Evolutionary conservation across 345 rosid genomes (phyloP), one percentile per base, ranked within the genome.

Genomic region (Dipteronia sinensis): DNA sequence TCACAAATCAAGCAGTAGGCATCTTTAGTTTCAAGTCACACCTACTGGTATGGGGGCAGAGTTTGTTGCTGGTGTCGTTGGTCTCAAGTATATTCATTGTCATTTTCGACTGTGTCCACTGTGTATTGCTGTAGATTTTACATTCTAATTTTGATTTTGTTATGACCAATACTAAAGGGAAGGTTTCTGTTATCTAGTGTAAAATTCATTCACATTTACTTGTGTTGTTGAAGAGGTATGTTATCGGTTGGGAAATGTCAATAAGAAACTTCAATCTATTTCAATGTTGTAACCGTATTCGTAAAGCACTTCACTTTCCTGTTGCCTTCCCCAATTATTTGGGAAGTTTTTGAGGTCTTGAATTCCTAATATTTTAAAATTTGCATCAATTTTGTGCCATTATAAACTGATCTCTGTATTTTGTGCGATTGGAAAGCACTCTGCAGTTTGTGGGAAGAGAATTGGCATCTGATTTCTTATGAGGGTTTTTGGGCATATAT

Each of bases 91-190:
- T 62, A 67, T 10, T 76, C 67, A 31, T 51, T 64, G 4, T 75
- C 79, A 62, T 72, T 70, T 76, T 78, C 51, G 51, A 34, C 34
- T 31, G 34, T 31, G 34, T 31, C 34, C 5, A 51, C 64, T 63
- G 72, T 81, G 81, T 81, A 79, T 67, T 79, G 25, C 77, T 78
- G 77, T 77, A 71, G 75, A 67, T 53, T 83, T 67, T 19, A 55
- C 47, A 67, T 65, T 77, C 66, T 31, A 79, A 46, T 83, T 75
- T 65, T 78, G 38, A 77, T 79, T 80, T 82, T 83, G 82, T 67
- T 59, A 44, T 83, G 70, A 71, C 22, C n/a, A 69, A 56, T 79
- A 61, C 72, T 20, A 34, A 25, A 69, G 47, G 67, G 65, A 65
- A 49, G 17, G 55, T 62, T 44, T n/a, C 17, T 76, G 62, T 74